Evolutionary conservation across 371 early-diverging fungal species (phyloP).

Genomic region (Scutellospora calospora): DNA sequence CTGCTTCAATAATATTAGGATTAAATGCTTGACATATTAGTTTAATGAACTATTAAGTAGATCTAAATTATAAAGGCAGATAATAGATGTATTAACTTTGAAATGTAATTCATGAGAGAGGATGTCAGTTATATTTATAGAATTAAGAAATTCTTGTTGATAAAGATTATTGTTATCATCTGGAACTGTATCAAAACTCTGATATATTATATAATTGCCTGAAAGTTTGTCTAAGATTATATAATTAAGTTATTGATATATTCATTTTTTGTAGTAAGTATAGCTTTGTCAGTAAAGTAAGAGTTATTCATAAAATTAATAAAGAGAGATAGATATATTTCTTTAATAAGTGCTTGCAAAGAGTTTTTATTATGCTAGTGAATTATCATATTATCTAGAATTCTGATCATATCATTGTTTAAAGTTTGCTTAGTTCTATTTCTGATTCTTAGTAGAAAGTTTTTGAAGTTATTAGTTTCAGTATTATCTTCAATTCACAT

Average conservation of each 20-base stretch:
- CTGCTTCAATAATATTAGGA: background rate
- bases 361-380: background rate
- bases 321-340: background rate
- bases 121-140: slow-evolving; percentile 37
- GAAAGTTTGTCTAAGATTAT: background rate
- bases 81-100: slow-evolving; percentile 50
- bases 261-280: background rate
- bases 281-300: slow-evolving; percentile 3
- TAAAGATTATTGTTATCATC: background rate
- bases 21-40: slow-evolving; percentile 34
- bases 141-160: slow-evolving; percentile 45
- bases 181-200: background rate
- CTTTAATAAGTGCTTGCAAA: background rate
- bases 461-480: background rate
- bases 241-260: background rate
- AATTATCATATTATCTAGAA: background rate
- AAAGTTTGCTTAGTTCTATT: background rate
- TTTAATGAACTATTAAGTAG: slow-evolving; percentile 45
- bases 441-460: background rate
- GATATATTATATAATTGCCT: background rate
- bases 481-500: background rate
- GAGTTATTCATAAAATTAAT: background rate
- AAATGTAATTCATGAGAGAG: slow-evolving; percentile 46
- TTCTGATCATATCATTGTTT: background rate
- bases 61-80: slow-evolving; percentile 49